Base-by-base conservation (phyloP, 257 asterid genomes). In the Henckelia pumila region DNA sequence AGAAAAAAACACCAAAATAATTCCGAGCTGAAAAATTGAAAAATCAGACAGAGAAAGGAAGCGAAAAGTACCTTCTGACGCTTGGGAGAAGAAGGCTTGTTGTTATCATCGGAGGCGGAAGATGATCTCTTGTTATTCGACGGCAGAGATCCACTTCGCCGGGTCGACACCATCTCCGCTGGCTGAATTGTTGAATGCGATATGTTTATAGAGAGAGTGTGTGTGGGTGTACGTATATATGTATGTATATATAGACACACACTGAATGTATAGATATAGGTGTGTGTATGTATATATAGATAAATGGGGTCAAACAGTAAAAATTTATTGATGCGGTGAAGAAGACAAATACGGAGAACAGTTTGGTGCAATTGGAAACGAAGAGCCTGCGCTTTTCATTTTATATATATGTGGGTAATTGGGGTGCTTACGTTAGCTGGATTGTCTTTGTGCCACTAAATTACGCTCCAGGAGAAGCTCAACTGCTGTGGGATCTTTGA, bases 61-160 rank as follows among this genome's bases (percentile, higher is more conserved):
- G 53, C 2, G 67, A 57, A 79, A 62, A 56, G 79, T 80, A 82
- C 91, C 91, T 86, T 90, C 40, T 73, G 88, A 59, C 97, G 96
- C 82, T 90, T 90, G 22, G 96, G 85, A 16, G 96, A 86, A 69
- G 90, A 78, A 74, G 91, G 81, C 49, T 81, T 84, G 73, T 73
- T 75, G 56, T 74, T 79, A 64, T 81, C 89, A 63, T 78, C 89
- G 73, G 88, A 75, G 77, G 92, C 81, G 44, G 92, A 87, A 57
- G 92, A 82, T 30, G 94, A 79, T 67, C 95, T 88, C 85, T 84
- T 90, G 75, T 79, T 82, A 71, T 77, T 84, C 61, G 91, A 78
- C 76, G 94, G 88, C 61, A 85, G 88, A 84, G 97, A 90, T 90
- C 97, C 97, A 80, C 92, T 90, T 80, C 96, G 83, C 84, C 97